Percentiles rank a stretch among this genome's conserved stretches.
phyloP scores from a whole-genome alignment of 73 alveolate species.

The Loxodes magnus region DNA sequence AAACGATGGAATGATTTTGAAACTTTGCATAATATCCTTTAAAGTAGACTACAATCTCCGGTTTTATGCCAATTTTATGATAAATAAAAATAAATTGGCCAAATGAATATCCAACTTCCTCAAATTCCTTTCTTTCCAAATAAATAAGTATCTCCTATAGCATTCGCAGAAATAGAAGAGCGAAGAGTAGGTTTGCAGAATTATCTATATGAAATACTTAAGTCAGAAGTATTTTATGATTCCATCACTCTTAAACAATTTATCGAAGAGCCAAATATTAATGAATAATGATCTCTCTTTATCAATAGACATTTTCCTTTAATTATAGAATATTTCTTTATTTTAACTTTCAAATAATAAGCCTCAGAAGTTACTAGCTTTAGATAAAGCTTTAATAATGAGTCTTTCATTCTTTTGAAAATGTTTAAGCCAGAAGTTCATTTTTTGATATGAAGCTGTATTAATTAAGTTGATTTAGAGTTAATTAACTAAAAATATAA shows the following conservation, averaged over 20 bases:
- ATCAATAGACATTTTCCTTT: no score
- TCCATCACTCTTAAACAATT: background rate
- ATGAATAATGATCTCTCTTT: no score
- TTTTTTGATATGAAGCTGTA: no score
- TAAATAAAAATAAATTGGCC: background rate
- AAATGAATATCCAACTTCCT: background rate
- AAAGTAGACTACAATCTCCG: background rate
- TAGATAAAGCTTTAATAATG: no score
- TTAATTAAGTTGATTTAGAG: no score
- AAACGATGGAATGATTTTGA: constrained; percentile 8
- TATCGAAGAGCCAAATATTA: constrained; percentile 9
- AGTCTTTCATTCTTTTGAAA: no score
- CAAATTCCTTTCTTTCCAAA: constrained; percentile 6
- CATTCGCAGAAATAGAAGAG: constrained; percentile 3
- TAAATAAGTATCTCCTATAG: background rate
- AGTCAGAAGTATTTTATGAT: background rate
- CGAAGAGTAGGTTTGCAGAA: background rate
- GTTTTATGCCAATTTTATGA: background rate
- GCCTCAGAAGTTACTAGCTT: no score
- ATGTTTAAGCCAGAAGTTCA: no score
- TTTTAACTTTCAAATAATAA: no score
- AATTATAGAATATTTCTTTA: no score
- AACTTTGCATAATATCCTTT: background rate
- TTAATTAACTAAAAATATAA: no score
- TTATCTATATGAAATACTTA: background rate